Evolutionary conservation across 2,329 filamentous ascomycete genomes (phyloP).

Genomic region (Xylariaceae sp.): DNA sequence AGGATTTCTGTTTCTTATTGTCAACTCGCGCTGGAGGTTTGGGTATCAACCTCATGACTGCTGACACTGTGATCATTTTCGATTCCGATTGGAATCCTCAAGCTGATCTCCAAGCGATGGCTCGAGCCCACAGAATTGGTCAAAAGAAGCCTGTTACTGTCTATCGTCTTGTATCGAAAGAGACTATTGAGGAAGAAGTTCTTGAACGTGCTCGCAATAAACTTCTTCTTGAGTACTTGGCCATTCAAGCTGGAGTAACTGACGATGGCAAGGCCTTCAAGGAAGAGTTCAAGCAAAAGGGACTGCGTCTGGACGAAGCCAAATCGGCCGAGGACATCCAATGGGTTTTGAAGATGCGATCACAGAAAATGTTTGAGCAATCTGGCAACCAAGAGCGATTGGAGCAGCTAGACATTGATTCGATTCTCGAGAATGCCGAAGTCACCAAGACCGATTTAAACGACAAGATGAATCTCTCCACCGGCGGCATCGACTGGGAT

Average conservation of each 20-base stretch:
- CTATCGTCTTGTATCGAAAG: constrained; percentile 93
- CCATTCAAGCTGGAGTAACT: constrained; percentile 93
- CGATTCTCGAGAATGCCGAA: constrained; percentile 93
- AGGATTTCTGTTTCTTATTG: constrained; percentile 93
- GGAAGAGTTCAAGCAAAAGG: constrained; percentile 74
- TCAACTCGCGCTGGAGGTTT: constrained; percentile 94
- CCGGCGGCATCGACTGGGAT: constrained; percentile 78
- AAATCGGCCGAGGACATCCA: constrained; percentile 93
- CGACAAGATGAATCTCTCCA: constrained; percentile 85
- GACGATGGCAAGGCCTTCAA: constrained; percentile 82
- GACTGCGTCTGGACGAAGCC: constrained; percentile 70
- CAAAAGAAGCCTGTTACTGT: constrained; percentile 96
- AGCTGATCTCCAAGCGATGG: constrained; percentile 97
- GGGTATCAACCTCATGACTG: constrained; percentile 99
- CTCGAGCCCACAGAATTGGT: constrained; percentile 93
- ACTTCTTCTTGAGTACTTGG: constrained; percentile 93
- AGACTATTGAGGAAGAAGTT: constrained; percentile 97
- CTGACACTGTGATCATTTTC: constrained; percentile 95
- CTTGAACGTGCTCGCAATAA: constrained; percentile 96
- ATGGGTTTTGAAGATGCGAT: constrained; percentile 91
- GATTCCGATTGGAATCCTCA: constrained; percentile 99
- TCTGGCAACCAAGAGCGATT: constrained; percentile 94
- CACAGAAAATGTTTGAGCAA: constrained; percentile 99
- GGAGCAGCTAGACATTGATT: constrained; percentile 96
- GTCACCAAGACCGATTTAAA: constrained; percentile 95